These are phyloP conservation scores for Inonotus obliquus DNA, from an alignment of 1,284 basidiomycete genomes.

Conservation along the genomic window DNA sequence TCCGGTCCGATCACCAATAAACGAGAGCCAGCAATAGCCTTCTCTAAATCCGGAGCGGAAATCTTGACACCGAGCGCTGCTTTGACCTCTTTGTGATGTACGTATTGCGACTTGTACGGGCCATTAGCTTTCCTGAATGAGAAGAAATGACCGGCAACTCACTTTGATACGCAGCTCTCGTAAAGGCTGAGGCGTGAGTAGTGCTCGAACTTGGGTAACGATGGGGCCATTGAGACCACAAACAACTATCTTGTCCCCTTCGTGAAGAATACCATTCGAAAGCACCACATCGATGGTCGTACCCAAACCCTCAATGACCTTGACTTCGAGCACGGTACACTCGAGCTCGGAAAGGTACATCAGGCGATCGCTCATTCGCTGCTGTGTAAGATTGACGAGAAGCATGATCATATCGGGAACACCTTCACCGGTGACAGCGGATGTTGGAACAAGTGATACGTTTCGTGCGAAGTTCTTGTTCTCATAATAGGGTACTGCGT, in stretches of 20 bases:
- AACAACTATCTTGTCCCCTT: slow-evolving; percentile 94
- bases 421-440: slow-evolving; percentile 97
- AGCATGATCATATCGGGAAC: slow-evolving; percentile 99
- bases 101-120: slow-evolving; percentile 78
- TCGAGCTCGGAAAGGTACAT: slow-evolving; percentile 99
- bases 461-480: slow-evolving; percentile 96
- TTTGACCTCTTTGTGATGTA: slow-evolving; percentile 98
- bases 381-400: slow-evolving; percentile 95
- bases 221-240: slow-evolving; percentile 98
- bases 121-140: slow-evolving; percentile 8
- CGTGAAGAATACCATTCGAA: slow-evolving; percentile 90
- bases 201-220: slow-evolving; percentile 89
- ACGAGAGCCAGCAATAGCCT: slow-evolving; percentile 97
- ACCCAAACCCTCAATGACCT: slow-evolving; percentile 97
- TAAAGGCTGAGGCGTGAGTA: slow-evolving; percentile 95
- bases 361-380: slow-evolving; percentile 94
- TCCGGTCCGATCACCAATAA: slow-evolving; percentile 90
- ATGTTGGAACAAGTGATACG: slow-evolving; percentile 96
- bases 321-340: slow-evolving; percentile 99
- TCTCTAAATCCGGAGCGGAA: slow-evolving; percentile 92
- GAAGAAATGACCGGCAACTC: slow-evolving; percentile 21
- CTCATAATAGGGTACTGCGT: slow-evolving; percentile 94
- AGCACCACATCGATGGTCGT: slow-evolving; percentile 98
- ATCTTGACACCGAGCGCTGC: slow-evolving; percentile 98
- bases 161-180: slow-evolving; percentile 96